Evolutionary conservation across 2,329 filamentous ascomycete species (phyloP).

Genomic region (Cladosporium sphaerospermum): DNA sequence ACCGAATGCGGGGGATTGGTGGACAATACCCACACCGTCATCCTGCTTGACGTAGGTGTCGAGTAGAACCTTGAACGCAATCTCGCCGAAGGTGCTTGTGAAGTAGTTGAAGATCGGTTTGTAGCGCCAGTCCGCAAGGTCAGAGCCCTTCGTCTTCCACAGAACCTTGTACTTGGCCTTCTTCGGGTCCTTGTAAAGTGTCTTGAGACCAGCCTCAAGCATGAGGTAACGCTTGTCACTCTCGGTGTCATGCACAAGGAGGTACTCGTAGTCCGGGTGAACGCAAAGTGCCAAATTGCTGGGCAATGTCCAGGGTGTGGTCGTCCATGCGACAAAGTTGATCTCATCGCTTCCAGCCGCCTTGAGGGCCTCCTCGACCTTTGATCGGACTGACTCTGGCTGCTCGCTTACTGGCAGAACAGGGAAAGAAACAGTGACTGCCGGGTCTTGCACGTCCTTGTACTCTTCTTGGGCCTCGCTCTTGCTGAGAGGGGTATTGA

Average conservation of each 20-base stretch:
- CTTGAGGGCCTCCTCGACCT: constrained; percentile 26
- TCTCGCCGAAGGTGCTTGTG: constrained; percentile 78
- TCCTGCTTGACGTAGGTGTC: constrained; percentile 83
- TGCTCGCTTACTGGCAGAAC: constrained; percentile 45
- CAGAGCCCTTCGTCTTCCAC: constrained; percentile 66
- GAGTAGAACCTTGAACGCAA: constrained; percentile 74
- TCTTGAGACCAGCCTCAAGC: constrained; percentile 71
- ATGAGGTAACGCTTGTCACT: constrained; percentile 80
- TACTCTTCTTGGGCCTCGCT: constrained; percentile 95
- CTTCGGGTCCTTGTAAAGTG: constrained; percentile 89
- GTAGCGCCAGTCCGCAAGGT: constrained; percentile 85
- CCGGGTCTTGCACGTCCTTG: constrained; percentile 85
- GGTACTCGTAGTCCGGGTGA: constrained; percentile 77
- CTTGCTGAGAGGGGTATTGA: constrained; percentile 85
- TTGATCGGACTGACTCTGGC: constrained; percentile 22
- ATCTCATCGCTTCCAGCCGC: constrained; percentile 52
- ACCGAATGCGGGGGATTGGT: constrained; percentile 89
- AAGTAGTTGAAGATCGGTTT: constrained; percentile 86
- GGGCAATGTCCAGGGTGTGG: constrained; percentile 80
- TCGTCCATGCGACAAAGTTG: constrained; percentile 80
- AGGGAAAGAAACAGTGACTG: constrained; percentile 82
- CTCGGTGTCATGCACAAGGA: constrained; percentile 78
- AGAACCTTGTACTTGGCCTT: constrained; percentile 87
- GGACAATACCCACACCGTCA: constrained; percentile 88
- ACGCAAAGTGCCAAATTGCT: constrained; percentile 72